Evolutionary conservation across 352 stramenopile species (phyloP), one percentile per base, ranked within the genome.

Genomic region (Globisporangium paddicum): DNA sequence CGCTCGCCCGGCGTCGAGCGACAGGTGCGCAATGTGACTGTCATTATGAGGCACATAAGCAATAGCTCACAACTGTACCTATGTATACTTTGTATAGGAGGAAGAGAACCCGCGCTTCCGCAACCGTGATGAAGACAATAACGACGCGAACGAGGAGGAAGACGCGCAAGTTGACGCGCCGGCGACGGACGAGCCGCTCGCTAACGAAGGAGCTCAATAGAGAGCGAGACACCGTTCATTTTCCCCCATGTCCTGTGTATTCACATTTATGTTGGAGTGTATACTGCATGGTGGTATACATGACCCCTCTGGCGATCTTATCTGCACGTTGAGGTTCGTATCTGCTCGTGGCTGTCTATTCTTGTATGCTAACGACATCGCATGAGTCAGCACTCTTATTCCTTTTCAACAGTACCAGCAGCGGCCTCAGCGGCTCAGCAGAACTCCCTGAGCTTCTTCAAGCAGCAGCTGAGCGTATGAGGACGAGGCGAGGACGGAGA

Each of bases 31-130:
- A 50, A 56, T 11, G 46, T n/a, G n/a, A n/a, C n/a, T n/a, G n/a
- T n/a, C n/a, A n/a, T n/a, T n/a, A n/a, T n/a, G n/a, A n/a, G n/a
- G n/a, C n/a, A n/a, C n/a, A n/a, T n/a, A n/a, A n/a, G n/a, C n/a
- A n/a, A n/a, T n/a, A n/a, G 23, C 35, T 46, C 2, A 56, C 21
- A 25, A 18, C 5, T 18, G 16, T n/a, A 16, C 3, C 16, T 59
- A 18, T 21, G n/a, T 44, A 23, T 50, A 46, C n/a, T 52, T 13
- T 42, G 9, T 40, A 21, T 51, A 71, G 54, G 58, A 83, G 54
- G 75, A 86, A 54, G 67, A 79, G 59, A 87, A 87, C 66, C 77
- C 75, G 35, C 75, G 77, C 5, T 87, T 87, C 72, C 77, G 74
- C 47, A 67, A 82, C 60, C 77, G 77, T 19, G 74, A 85, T 34